Base-by-base conservation (phyloP, 345 rosid species). In the Conringia planisiliqua region DNA sequence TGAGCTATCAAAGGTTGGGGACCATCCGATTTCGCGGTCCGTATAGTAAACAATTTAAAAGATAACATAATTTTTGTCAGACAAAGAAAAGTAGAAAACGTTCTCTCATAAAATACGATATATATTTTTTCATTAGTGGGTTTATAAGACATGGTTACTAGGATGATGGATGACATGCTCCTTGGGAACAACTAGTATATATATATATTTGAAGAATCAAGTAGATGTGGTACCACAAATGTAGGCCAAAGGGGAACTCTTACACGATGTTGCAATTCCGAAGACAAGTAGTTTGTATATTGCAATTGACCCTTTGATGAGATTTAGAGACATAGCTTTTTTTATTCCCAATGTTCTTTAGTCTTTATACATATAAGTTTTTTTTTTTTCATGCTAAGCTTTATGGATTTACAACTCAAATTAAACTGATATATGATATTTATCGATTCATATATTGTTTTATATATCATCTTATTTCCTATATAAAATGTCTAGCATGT, bases 211-310 rank as follows among this genome's bases (percentile, higher is more conserved):
- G 63, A 69, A 35, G 61, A 64, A 62, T 63, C 61, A 77, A 56
- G 71, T 63, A 76, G 75, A 70, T 76, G 75, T 76, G 80, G 76
- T 77, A 77, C 80, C 80, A 77, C 80, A 70, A 60, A 63, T 77
- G 80, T 77, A 70, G 76, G 80, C 80, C 71, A 70, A 70, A 70
- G 66, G 71, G 80, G 80, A 77, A 77, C 75, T 77, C 80, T 64
- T 70, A 70, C 80, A 77, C 71, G 52, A 77, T 77, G 80, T 77
- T 40, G 80, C 67, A 64, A 64, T 70, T 70, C 47, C 66, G 69
- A 55, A 38, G 80, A 77, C 80, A 77, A 64, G 66, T 56, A 16
- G 7, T 70, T 44, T 46, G 11, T 46, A 40, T 56, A 51, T 42
- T 76, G 68, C 33, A 63, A 7, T 77, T 70, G 76, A 63, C 76